These are phyloP conservation scores for Biancaea sappan DNA, from an alignment of 306 rosid genomes.

Conservation along the genomic window DNA sequence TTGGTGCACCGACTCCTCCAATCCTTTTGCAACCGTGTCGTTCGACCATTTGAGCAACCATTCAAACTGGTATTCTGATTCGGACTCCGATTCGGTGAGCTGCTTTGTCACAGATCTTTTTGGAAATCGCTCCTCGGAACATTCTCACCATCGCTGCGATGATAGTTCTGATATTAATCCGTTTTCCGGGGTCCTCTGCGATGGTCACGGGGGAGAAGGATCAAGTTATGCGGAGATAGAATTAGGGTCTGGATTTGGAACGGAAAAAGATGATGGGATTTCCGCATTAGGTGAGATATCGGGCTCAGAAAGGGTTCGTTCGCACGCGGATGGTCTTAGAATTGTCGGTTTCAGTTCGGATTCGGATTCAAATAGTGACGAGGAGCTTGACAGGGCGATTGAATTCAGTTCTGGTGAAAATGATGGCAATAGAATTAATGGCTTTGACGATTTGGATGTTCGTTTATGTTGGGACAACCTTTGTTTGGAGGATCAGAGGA, in stretches of 20 bases:
- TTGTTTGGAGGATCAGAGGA: constrained; percentile 67
- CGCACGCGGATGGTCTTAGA: constrained; percentile 53
- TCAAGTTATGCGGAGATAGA: constrained; percentile 37
- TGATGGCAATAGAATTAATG: constrained; percentile 40
- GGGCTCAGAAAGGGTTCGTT: constrained; percentile 14
- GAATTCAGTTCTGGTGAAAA: constrained; percentile 31
- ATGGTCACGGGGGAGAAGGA: constrained; percentile 30
- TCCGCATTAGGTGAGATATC: constrained; percentile 34
- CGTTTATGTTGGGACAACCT: constrained; percentile 58
- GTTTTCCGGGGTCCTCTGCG: constrained; percentile 45
- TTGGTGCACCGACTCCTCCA: constrained; percentile 25
- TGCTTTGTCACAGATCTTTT: constrained; percentile 83
- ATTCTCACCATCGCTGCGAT: constrained; percentile 15
- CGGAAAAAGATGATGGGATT: constrained; percentile 34
- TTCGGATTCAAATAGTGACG: constrained; percentile 56
- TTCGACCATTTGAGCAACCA: constrained; percentile 40
- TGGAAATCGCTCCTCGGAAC: constrained; percentile 42
- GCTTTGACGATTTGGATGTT: constrained; percentile 51
- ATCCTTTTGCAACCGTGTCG: constrained; percentile 39
- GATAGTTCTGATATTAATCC: constrained; percentile 42
- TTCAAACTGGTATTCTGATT: constrained; percentile 49
- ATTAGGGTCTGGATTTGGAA: constrained; percentile 42
- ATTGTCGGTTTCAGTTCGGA: constrained; percentile 63
- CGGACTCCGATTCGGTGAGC: constrained; percentile 65
- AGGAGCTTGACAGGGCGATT: constrained; percentile 34